Percentiles rank a stretch among this genome's conserved stretches.
These are phyloP conservation scores for Leptographium procerum DNA, from an alignment of 2,329 filamentous ascomycete genomes.

Conservation along the genomic window DNA sequence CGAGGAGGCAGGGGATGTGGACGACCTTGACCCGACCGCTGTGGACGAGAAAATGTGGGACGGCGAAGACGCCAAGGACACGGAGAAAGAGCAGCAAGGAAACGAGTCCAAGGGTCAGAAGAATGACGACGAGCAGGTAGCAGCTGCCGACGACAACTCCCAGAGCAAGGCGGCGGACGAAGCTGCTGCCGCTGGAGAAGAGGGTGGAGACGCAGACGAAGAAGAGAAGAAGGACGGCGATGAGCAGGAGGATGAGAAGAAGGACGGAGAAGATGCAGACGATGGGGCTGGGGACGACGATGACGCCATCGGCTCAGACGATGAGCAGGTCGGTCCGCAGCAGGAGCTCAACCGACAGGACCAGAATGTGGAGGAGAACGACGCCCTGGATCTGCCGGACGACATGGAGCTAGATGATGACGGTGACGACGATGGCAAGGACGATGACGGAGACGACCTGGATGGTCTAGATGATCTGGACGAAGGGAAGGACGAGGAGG, in stretches of 20 bases:
- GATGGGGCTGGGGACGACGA: conserved; percentile 38
- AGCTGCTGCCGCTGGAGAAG: conserved; percentile 37
- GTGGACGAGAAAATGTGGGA: conserved; percentile 99
- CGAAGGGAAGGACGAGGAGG: conserved; percentile 68
- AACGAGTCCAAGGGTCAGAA: conserved; percentile 61
- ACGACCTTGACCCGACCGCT: conserved; percentile 78
- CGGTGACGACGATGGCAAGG: conserved; percentile 45
- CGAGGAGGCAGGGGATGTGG: conserved; percentile 81
- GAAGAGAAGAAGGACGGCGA: conserved; percentile 47
- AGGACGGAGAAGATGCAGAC: conserved; percentile 25
- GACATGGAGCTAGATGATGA: conserved; percentile 76
- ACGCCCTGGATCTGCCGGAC: conserved; percentile 73
- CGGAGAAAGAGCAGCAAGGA: conserved; percentile 71
- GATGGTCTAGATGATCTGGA: conserved; percentile 45
- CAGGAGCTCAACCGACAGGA: conserved; percentile 52
- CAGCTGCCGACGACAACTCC: conserved; percentile 45
- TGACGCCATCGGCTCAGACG: conserved; percentile 50
- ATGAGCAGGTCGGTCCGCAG: conserved; percentile 42
- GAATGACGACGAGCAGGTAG: conserved; percentile 49
- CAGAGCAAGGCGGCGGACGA: conserved; percentile 55
- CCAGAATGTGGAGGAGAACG: conserved; percentile 69
- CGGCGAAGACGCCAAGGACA: conserved; percentile 66
- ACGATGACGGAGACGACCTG: conserved; percentile 40
- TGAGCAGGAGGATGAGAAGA: conserved; percentile 30
- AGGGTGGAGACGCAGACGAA: conserved; percentile 41